phyloP scores from a whole-genome alignment of 768 basidiomycete species.

The Pleurotus tuoliensis region DNA sequence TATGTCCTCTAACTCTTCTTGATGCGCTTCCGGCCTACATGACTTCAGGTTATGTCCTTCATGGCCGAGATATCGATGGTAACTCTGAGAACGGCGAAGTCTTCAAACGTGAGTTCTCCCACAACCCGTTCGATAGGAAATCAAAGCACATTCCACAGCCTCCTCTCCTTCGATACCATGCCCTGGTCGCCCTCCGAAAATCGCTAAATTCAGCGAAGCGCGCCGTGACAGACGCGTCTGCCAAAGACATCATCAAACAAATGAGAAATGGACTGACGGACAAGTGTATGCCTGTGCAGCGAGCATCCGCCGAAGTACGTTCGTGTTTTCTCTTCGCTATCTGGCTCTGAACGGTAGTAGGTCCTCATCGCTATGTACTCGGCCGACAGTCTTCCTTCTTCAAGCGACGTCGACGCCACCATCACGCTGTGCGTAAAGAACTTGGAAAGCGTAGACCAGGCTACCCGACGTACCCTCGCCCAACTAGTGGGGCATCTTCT shows the following conservation, averaged over 20 bases:
- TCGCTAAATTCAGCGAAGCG: constrained; percentile 76
- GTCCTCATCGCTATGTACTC: constrained; percentile 55
- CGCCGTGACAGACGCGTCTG: constrained; percentile 73
- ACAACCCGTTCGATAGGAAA: constrained; percentile 5
- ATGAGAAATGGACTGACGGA: constrained; percentile 73
- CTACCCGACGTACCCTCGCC: constrained; percentile 76
- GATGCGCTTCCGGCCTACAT: constrained; percentile 1
- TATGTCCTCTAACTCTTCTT: constrained; percentile 28
- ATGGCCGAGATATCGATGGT: constrained; percentile 78
- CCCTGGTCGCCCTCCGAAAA: constrained; percentile 72
- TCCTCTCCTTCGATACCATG: constrained; percentile 78
- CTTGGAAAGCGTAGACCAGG: constrained; percentile 79
- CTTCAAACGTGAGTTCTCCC: constrained; percentile 51
- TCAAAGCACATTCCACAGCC: constrained; percentile 40
- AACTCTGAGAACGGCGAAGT: constrained; percentile 64
- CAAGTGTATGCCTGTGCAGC: constrained; percentile 81
- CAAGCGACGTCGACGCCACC: constrained; percentile 76
- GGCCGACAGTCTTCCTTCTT: constrained; percentile 47
- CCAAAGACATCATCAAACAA: constrained; percentile 83
- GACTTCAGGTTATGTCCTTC: constrained; percentile 84
- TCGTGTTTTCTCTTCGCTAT: not conserved
- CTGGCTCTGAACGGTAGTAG: constrained; percentile 18
- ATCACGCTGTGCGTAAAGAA: constrained; percentile 63
- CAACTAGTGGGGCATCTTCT: constrained; percentile 82
- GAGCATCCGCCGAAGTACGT: constrained; percentile 73